phyloP scores from a whole-genome alignment of 1,284 basidiomycete genomes.

The Boletus holoroseus region DNA sequence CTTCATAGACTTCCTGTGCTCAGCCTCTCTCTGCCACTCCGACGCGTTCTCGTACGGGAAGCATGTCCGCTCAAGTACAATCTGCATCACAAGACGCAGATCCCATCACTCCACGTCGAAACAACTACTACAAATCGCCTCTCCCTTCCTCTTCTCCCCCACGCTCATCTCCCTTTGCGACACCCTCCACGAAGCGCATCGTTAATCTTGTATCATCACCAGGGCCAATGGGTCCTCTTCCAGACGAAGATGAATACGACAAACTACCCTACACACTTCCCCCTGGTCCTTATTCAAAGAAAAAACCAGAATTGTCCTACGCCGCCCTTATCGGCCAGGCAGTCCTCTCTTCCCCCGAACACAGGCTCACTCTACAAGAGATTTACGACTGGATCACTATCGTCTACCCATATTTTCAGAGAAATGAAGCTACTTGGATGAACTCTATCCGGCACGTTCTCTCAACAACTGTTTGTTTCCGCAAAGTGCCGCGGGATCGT shows the following conservation, averaged over 20 bases:
- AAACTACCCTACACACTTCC: conserved; percentile 72
- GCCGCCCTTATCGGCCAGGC: conserved; percentile 96
- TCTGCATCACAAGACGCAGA: conserved; percentile 25
- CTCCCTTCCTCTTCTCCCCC: conserved; percentile 47
- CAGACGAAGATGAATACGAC: conserved; percentile 55
- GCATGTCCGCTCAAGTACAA: conserved; percentile 29
- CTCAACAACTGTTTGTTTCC: conserved; percentile 75
- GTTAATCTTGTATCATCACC: conserved; percentile 76
- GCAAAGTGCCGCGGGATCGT: conserved; percentile 62
- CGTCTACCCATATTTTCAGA: conserved; percentile 90
- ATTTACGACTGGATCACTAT: conserved; percentile 96
- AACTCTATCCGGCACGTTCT: conserved; percentile 86
- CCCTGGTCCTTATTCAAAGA: conserved; percentile 71
- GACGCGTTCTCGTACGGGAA: conserved; percentile 31
- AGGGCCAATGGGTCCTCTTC: conserved; percentile 59
- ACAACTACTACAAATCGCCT: conserved; percentile 41
- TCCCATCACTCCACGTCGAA: conserved; percentile 43
- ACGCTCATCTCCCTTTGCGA: conserved; percentile 43
- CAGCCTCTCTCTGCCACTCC: conserved; percentile 30
- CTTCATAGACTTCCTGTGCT: conserved; percentile 16
- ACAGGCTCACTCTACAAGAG: conserved; percentile 87
- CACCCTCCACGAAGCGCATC: conserved; percentile 48
- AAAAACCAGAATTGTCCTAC: conserved; percentile 83
- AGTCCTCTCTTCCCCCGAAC: conserved; percentile 77
- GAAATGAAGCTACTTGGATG: conserved; percentile 93